phyloP scores from a whole-genome alignment of 441 rosid species.

The Mallotus repandus region DNA sequence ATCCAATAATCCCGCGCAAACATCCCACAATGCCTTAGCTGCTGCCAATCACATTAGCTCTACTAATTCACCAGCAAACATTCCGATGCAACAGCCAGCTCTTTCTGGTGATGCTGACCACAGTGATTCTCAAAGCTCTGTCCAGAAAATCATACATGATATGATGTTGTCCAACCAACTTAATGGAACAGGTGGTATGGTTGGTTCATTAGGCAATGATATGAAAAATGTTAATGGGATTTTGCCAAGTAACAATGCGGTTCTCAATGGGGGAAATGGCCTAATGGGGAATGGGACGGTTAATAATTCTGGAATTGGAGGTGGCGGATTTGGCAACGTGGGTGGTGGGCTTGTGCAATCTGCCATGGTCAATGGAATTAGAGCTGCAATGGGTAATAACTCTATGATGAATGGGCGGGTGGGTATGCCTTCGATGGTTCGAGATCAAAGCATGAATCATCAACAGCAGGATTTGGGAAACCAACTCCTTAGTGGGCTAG shows the following conservation, averaged over 20 bases:
- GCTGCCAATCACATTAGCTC: slow-evolving; percentile 58
- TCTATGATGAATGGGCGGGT: slow-evolving; percentile 68
- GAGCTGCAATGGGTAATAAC: slow-evolving; percentile 59
- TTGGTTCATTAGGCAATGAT: slow-evolving; percentile 55
- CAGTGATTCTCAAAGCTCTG: slow-evolving; percentile 69
- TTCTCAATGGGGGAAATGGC: slow-evolving; percentile 45
- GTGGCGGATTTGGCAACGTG: slow-evolving; percentile 54
- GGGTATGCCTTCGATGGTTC: slow-evolving; percentile 48
- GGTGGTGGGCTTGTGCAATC: slow-evolving; percentile 65
- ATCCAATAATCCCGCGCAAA: slow-evolving; percentile 62
- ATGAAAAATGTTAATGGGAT: slow-evolving; percentile 55
- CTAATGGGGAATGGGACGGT: slow-evolving; percentile 53
- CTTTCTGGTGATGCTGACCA: slow-evolving; percentile 61
- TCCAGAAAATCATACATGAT: slow-evolving; percentile 79
- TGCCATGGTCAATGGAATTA: slow-evolving; percentile 60
- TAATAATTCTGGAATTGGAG: slow-evolving; percentile 49
- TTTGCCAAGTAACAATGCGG: slow-evolving; percentile 46
- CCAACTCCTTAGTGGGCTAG: slow-evolving; percentile 68
- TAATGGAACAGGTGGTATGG: slow-evolving; percentile 59
- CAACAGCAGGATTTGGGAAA: slow-evolving; percentile 79
- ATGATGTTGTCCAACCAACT: slow-evolving; percentile 74
- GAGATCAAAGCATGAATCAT: slow-evolving; percentile 63
- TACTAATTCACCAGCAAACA: slow-evolving; percentile 58
- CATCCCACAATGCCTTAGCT: slow-evolving; percentile 47
- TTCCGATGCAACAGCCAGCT: slow-evolving; percentile 56